Conservation (phyloP, 1,284 basidiomycete genomes). For the Acaromyces ingoldii region DNA sequence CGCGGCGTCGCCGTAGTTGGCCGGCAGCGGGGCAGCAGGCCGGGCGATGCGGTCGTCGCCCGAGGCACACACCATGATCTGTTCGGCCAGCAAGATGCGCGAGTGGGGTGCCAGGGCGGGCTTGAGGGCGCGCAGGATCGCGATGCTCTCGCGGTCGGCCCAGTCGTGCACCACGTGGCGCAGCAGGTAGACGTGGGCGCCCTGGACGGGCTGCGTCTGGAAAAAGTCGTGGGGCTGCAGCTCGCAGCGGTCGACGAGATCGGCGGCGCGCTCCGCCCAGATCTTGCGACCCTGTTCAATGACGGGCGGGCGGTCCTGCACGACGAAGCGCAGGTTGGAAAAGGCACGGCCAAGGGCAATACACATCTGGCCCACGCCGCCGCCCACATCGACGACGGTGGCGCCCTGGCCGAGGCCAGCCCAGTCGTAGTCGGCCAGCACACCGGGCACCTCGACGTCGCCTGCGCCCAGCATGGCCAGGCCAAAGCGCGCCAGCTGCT, state of each 20-base stretch:
- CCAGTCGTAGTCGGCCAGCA: background rate
- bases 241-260: background rate
- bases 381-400: constrained; percentile 7
- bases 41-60: too few relatives aligned
- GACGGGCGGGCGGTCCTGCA: constrained; percentile 6
- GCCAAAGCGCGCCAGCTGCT: background rate
- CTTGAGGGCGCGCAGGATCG: background rate
- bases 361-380: background rate
- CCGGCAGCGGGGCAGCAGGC: too few relatives aligned
- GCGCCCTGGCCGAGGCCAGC: background rate
- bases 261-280: background rate
- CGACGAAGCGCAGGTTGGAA: constrained; percentile 5
- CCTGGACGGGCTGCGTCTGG: constrained; percentile 2
- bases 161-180: constrained; percentile 3
- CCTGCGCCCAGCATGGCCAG: background rate
- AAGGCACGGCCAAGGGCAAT: background rate
- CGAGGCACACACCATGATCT: too few relatives aligned
- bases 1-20: too few relatives aligned
- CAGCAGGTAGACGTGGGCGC: constrained; percentile 9
- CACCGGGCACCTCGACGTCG: background rate
- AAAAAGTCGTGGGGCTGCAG: constrained; percentile 10
- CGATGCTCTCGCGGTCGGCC: background rate
- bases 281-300: constrained; percentile 2
- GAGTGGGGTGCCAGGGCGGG: too few relatives aligned
- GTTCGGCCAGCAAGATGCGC: too few relatives aligned